Evolutionary conservation across 805 yeast species (phyloP), one percentile per base, ranked within the genome.

Genomic region (Zygosaccharomyces kombuchaensis): DNA sequence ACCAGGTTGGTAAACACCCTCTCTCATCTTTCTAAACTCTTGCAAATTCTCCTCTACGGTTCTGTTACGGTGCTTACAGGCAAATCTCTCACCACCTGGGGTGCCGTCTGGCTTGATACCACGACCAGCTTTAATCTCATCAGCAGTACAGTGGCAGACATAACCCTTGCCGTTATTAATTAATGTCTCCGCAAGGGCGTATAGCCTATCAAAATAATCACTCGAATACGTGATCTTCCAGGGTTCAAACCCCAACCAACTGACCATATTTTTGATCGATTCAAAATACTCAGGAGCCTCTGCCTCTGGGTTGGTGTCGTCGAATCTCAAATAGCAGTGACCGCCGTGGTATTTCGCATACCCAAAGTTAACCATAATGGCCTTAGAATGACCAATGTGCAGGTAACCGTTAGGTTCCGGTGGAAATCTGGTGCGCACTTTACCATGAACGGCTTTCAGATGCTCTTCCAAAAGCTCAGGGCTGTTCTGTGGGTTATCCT

Each of bases 371-470:
- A 91, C 96, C 80, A 93, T 86, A 63, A 93, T 91, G 43, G 99
- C 99, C 70, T 93, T 93, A 34, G 96, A 85, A 64, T 93, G 99
- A 36, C 99, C 99, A 71, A 93, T 93, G 71, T 93, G 99, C 70
- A 93, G 78, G 70, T 90, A 93, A 72, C 99, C 99, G 72, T 96
- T 87, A 50, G 99, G 99, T 74, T 93, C 99, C 54, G 99, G 99
- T 48, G 70, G 99, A 71, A 93, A 93, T 65, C 99, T 81, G 3
- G 99, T 93, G 58, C 78, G 81, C 23, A 91, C 98, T 60, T 77
- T 75, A 38, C 96, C 96, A 31, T 78, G 76, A 27, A 96, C 87
- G 53, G 79, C 80, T 46, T 76, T 78, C 57, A 88, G 73, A 66
- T 93, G 99, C 54, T 80, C 84, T 53, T 74, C 74, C 84, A 87